A percentile compares a stretch with the other conserved stretches of the same genome.
Conservation (phyloP, 768 basidiomycete genomes). For the Paxillus rubicundulus region DNA sequence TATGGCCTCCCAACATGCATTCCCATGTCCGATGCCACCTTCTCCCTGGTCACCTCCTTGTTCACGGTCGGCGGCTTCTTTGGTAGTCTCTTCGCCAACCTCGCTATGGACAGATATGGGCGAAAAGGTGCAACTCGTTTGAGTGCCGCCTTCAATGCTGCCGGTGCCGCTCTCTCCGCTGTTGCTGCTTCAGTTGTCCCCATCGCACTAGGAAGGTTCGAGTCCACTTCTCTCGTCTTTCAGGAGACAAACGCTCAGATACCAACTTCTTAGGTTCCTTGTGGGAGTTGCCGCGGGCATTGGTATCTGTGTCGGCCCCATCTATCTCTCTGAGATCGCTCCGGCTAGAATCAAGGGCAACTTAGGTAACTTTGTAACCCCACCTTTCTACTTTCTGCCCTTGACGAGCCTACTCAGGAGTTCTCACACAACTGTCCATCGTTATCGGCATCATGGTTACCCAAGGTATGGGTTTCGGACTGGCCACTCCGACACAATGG, state of each 20-base stretch:
- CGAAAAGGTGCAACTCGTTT: constrained; percentile 63
- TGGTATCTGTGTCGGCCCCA: constrained; percentile 75
- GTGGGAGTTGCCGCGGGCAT: constrained; percentile 72
- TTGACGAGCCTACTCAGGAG: constrained; percentile 42
- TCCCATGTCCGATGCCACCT: constrained; percentile 70
- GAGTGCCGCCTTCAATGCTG: constrained; percentile 52
- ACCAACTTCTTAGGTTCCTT: constrained; percentile 44
- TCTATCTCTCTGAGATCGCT: constrained; percentile 84
- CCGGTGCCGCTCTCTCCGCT: constrained; percentile 66
- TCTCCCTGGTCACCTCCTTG: constrained; percentile 79
- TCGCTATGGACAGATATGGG: constrained; percentile 68
- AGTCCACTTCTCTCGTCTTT: constrained; percentile 1
- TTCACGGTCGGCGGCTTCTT: constrained; percentile 87
- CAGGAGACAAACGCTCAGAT: not conserved
- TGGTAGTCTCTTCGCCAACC: constrained; percentile 68
- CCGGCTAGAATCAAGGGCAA: constrained; percentile 73
- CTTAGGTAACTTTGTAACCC: constrained; percentile 49
- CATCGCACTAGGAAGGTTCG: constrained; percentile 67
- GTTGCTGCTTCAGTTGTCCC: constrained; percentile 53
- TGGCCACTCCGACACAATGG: constrained; percentile 70
- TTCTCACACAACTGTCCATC: constrained; percentile 78
- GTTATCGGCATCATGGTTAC: constrained; percentile 87
- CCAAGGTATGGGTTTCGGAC: constrained; percentile 68
- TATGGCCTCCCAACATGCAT: constrained; percentile 70
- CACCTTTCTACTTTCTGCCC: not conserved